Evolutionary conservation across 108 stramenopile genomes (phyloP), one percentile per base, ranked within the genome.

Genomic region (Phaeodactylum tricornutum): DNA sequence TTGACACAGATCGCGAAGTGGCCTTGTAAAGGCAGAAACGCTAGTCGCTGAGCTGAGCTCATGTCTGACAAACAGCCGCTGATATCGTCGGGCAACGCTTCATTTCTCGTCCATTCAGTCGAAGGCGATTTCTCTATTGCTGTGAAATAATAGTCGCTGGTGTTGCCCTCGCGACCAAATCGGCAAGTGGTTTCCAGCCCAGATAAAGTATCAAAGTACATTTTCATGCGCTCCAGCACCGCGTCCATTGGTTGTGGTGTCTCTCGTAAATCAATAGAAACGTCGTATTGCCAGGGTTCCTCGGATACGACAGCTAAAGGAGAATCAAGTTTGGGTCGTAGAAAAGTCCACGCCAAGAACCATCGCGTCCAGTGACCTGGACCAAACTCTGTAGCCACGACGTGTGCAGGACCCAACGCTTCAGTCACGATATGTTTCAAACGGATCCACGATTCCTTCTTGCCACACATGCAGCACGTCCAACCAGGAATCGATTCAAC

Each of bases 261-360:
- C n/a, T n/a, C n/a, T n/a, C n/a, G n/a, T n/a, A n/a, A n/a, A n/a
- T n/a, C n/a, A n/a, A n/a, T n/a, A n/a, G n/a, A 8, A 5, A 41
- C 39, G 5, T 15, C 16, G 14, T 20, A 41, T 14, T 41, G 19
- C 39, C 39, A 41, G 8, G 39, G 5, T 5, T 41, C 39, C 14
- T 5, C 21, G 9, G 14, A 5, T 5, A n/a, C 39, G 19, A 41
- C 19, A 1, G 53, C 48, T 17, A 49, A 21, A 3, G 48, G 48
- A 15, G 48, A 49, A 21, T 21, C 19, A 32, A 49, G 30, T 3
- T 32, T 19, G 0, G 77, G 76, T 37, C 66, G 48, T 27, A 66
- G 64, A 28, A 72, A 87, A 1, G 90, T 92, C 92, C 92, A 96
- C 17, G 81, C 95, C 35, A 96, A 46, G 22, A 89, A 93, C 95